Evolutionary conservation across 352 stramenopile species (phyloP).

Genomic region (Phytophthora crassamura): DNA sequence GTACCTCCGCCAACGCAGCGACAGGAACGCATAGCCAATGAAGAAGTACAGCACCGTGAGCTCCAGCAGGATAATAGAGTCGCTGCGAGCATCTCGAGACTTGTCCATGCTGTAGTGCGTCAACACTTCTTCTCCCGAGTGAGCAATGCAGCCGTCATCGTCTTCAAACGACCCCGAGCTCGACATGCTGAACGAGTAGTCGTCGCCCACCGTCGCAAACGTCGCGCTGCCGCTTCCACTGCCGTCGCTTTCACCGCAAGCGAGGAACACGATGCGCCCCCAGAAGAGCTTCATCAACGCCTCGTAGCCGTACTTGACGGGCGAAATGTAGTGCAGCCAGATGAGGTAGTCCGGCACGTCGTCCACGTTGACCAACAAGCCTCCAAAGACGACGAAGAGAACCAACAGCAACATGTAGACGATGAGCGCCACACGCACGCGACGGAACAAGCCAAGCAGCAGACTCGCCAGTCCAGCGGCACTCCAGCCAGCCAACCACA

Average conservation of each 20-base stretch:
- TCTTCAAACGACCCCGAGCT: conserved; percentile 24
- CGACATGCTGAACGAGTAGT: conserved; percentile 28
- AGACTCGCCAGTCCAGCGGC: conserved; percentile 41
- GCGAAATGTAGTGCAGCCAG: conserved; percentile 69
- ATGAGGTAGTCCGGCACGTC: conserved; percentile 59
- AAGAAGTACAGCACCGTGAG: conserved; percentile 43
- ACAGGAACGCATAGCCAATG: conserved; percentile 43
- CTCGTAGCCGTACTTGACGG: conserved; percentile 51
- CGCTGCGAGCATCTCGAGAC: conserved; percentile 29
- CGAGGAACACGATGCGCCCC: conserved; percentile 33
- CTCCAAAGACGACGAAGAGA: conserved; percentile 55
- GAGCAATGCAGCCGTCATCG: conserved; percentile 43
- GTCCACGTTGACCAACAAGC: conserved; percentile 52
- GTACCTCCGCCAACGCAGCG: conserved; percentile 40
- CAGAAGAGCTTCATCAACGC: conserved; percentile 54
- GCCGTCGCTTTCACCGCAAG: conserved; percentile 23
- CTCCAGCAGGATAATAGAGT: conserved; percentile 54
- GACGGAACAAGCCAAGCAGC: conserved; percentile 44
- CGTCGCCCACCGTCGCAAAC: conserved; percentile 30
- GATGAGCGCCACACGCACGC: conserved; percentile 36
- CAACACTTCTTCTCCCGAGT: conserved; percentile 54
- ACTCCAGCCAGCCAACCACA: conserved; percentile 47
- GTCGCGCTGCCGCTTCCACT: conserved; percentile 28
- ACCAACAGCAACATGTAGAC: conserved; percentile 41
- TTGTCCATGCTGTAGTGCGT: conserved; percentile 55